Percentiles rank a stretch among this genome's conserved stretches.
phyloP scores from a whole-genome alignment of 305 asterid genomes.

The Petunia hybrid region DNA sequence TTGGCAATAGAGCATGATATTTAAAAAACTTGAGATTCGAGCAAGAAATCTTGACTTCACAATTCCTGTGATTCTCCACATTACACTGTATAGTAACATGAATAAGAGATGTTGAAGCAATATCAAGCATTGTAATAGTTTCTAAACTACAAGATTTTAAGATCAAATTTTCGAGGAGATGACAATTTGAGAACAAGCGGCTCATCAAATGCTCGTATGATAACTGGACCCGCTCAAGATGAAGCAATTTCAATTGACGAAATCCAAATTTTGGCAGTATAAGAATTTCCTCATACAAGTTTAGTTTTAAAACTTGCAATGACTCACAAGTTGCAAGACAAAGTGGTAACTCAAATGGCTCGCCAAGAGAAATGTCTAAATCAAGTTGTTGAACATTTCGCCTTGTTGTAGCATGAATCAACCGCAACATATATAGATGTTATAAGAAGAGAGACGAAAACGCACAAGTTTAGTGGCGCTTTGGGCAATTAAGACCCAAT shows the following conservation, averaged over 20 bases:
- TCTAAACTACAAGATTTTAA: background rate
- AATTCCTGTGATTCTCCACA: background rate
- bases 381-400: slow-evolving; percentile 39
- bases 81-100: background rate
- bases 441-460: slow-evolving; percentile 14
- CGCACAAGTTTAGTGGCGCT: slow-evolving; percentile 22
- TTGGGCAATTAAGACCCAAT: slow-evolving; percentile 36
- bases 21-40: slow-evolving; percentile 22
- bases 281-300: background rate
- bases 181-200: slow-evolving; percentile 21
- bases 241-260: slow-evolving; percentile 15
- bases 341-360: slow-evolving; percentile 18
- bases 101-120: slow-evolving; percentile 17
- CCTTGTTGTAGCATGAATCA: slow-evolving; percentile 35
- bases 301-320: slow-evolving; percentile 22
- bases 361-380: background rate
- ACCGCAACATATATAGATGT: slow-evolving; percentile 26
- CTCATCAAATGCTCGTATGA: background rate
- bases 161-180: background rate
- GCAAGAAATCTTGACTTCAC: slow-evolving; percentile 29
- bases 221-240: background rate
- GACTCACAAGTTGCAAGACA: slow-evolving; percentile 18
- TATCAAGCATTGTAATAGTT: background rate
- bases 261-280: slow-evolving; percentile 28
- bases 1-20: slow-evolving; percentile 21